Percentiles rank a stretch among this genome's conserved stretches.
phyloP scores from a whole-genome alignment of 495 filamentous ascomycete species.

The Podospora conica region DNA sequence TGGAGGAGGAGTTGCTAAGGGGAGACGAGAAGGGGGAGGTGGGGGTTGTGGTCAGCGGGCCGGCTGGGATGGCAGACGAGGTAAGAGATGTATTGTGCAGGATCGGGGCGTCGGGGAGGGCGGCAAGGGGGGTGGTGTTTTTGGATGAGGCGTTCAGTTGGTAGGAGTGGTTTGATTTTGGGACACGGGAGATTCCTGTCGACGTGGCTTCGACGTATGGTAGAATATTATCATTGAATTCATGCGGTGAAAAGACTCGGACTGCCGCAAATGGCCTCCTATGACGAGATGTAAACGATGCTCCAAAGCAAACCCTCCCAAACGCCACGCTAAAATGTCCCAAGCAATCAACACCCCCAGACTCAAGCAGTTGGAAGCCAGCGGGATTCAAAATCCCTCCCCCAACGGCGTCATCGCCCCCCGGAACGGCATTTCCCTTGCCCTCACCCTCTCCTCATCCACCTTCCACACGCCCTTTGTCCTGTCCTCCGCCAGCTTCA shows the following conservation, averaged over 20 bases:
- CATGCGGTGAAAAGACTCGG: no score
- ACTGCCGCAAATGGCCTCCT: no score
- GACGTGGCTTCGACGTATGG: no score
- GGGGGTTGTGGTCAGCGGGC: conserved; percentile 4
- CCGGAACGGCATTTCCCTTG: conserved; percentile 25
- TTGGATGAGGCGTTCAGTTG: conserved; percentile 5
- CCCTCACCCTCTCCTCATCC: conserved; percentile 10
- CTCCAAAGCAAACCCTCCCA: neutral
- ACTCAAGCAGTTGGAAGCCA: neutral
- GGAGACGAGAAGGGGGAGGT: neutral
- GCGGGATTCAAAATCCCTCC: neutral
- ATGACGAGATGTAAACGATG: no score
- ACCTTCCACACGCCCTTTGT: conserved; percentile 34
- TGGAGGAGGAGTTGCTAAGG: neutral
- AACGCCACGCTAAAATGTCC: neutral
- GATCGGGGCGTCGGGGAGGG: neutral
- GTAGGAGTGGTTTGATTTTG: no score
- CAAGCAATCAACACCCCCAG: neutral
- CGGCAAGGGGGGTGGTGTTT: conserved; percentile 2
- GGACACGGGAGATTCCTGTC: no score
- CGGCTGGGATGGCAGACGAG: conserved; percentile 1
- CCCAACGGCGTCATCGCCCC: conserved; percentile 25
- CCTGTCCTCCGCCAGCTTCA: conserved; percentile 21
- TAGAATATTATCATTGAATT: no score
- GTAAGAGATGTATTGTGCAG: neutral